Base-by-base conservation (phyloP, 2,329 filamentous ascomycete genomes). In the Phialemonium atrogriseum region DNA sequence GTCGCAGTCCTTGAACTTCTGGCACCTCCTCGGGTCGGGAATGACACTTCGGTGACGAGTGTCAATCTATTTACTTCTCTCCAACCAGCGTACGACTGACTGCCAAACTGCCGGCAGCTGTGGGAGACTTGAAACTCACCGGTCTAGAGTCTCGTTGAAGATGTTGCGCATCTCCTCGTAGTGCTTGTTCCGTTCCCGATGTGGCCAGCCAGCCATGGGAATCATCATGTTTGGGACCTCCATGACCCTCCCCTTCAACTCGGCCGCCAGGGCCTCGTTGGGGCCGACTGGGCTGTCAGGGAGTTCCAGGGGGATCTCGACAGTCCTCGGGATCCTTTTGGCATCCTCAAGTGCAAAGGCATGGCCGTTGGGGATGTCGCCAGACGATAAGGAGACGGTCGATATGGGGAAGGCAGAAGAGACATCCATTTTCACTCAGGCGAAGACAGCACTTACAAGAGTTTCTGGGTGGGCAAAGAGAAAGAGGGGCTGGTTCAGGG, bases 1-100 rank as follows among this genome's bases (percentile, higher is more conserved):
- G 36, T 51, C 43, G n/a, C 52, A 46, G 15, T 49, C 43, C 37
- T 53, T 56, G 25, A 55, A 38, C 6, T 52, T 50, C n/a, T 48
- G 44, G 27, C 52, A 40, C 32, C 47, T 49, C 16, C 32, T 38
- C 18, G 46, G 36, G 14, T 54, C 51, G 5, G 41, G 48, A 24
- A 54, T 41, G 15, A 47, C 39, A n/a, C 50, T 48, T 13, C 8
- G 15, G 10, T 13, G 17, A 27, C 25, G 11, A 14, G 15, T n/a
- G 12, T 25, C 46, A 34, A 4, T 43, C 34, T 13, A 43, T 24
- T 9, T n/a, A n/a, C n/a, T n/a, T n/a, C n/a, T n/a, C n/a, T n/a
- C n/a, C n/a, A n/a, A n/a, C n/a, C n/a, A n/a, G n/a, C n/a, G n/a
- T n/a, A n/a, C n/a, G n/a, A n/a, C n/a, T n/a, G n/a, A n/a, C n/a